Evolutionary conservation across 2,329 filamentous ascomycete genomes (phyloP).

Genomic region (Cercospora beticola): DNA sequence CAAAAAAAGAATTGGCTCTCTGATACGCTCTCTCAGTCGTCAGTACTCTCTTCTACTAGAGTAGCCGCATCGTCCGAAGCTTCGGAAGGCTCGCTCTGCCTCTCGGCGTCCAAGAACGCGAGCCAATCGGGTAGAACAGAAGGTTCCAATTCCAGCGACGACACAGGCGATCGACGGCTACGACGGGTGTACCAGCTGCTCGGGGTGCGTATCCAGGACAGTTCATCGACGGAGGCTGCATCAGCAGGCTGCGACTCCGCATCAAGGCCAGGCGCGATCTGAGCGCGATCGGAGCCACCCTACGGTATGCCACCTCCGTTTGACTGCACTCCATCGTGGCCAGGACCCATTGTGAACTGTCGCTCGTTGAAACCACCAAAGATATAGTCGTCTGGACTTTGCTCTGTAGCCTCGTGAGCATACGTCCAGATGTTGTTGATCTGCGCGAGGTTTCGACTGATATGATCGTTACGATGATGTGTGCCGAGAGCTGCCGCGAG

Average conservation of each 20-base stretch:
- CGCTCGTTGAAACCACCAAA: neutral
- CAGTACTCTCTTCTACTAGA: neutral
- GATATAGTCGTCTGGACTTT: neutral
- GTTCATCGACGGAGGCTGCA: neutral
- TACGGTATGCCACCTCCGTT: neutral
- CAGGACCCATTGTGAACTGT: neutral
- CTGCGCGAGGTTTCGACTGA: neutral
- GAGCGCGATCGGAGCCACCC: neutral
- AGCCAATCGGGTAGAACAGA: neutral
- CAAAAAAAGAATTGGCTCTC: neutral
- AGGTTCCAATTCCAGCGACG: neutral
- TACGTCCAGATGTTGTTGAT: neutral
- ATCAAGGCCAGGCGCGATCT: neutral
- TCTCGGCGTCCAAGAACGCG: neutral
- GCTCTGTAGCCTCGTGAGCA: neutral
- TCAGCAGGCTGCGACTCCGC: neutral
- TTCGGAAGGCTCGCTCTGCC: neutral
- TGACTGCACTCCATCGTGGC: neutral
- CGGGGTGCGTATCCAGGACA: neutral
- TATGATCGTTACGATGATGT: neutral
- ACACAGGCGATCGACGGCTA: neutral
- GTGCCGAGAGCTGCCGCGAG: neutral
- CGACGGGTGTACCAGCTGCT: neutral
- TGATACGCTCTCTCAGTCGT: neutral
- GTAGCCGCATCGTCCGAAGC: neutral